Evolutionary conservation across 768 basidiomycete genomes (phyloP), one percentile per base, ranked within the genome.

Genomic region (Lentinus brumalis): DNA sequence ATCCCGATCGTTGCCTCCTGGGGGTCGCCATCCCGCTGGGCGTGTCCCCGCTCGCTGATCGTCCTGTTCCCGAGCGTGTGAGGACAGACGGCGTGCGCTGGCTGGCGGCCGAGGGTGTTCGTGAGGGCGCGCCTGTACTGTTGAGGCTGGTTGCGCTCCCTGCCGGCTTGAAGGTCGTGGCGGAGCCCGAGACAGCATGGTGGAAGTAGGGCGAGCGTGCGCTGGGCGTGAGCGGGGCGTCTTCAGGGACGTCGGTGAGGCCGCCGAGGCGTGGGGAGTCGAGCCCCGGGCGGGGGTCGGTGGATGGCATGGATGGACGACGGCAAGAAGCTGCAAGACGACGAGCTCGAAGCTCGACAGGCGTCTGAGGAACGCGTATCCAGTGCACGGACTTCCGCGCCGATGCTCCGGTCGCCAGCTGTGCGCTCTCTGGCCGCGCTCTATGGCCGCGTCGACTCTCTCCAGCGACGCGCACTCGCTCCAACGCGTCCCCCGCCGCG

Each of bases 201-300:
- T 79, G 74, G 59, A 74, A 64, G 65, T 80, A 80, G 6, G 78
- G 78, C 0, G 78, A 78, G 51, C 70, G 71, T 12, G 71, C 60
- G 53, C 65, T 63, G 42, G 57, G 60, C 30, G 66, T 53, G 52
- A 65, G 62, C 16, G 67, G 64, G 29, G 63, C 57, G 30, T 73
- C 73, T 57, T 76, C 75, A 9, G 71, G 74, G n/a, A 75, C 74
- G 52, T 73, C 72, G 64, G 60, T 68, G 63, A 74, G 67, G 7
- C 56, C 64, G 47, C 55, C 49, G 32, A 65, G 32, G 3, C 67
- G 41, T 9, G 69, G 69, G 7, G 70, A 71, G 60, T 67, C 70
- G 31, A 70, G 47, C 11, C n/a, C 40, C 26, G 32, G 30, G 35
- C 55, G 50, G 41, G 44, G 44, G 35, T 61, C 55, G 38, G 21